These are phyloP conservation scores for Alternaria postmessia DNA, from an alignment of 2,329 filamentous ascomycete genomes.

Conservation along the genomic window DNA sequence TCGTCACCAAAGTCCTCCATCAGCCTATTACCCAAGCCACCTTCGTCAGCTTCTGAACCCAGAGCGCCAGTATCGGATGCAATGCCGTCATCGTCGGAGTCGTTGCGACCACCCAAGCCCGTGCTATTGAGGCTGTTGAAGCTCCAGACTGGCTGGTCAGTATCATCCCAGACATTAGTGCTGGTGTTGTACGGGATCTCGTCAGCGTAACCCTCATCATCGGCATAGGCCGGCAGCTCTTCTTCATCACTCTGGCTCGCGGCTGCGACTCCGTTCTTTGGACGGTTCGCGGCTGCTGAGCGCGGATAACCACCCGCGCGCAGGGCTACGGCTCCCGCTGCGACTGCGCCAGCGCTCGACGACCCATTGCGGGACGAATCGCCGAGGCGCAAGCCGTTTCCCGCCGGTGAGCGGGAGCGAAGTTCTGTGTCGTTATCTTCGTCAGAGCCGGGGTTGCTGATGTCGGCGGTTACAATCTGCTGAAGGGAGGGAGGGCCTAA, in stretches of 20 bases:
- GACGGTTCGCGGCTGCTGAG: conserved; percentile 44
- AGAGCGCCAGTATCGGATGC: conserved; percentile 11
- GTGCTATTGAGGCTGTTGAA: conserved; percentile 22
- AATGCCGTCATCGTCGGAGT: conserved; percentile 13
- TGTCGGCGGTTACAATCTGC: conserved; percentile 70
- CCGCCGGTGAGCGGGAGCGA: conserved; percentile 63
- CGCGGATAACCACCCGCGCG: conserved; percentile 46
- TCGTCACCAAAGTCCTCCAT: conserved; percentile 15
- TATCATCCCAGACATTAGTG: conserved; percentile 16
- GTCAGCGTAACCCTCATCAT: conserved; percentile 28
- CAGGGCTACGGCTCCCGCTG: conserved; percentile 64
- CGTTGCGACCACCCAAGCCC: conserved; percentile 16
- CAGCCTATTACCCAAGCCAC: conserved; percentile 9
- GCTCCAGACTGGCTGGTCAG: conserved; percentile 32
- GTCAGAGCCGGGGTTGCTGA: conserved; percentile 54
- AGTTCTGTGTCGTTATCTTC: conserved; percentile 50
- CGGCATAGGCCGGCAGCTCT: conserved; percentile 32
- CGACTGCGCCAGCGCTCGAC: conserved; percentile 87
- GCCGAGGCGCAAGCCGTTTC: conserved; percentile 89
- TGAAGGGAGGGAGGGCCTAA: conserved; percentile 82
- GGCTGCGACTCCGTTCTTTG: conserved; percentile 46
- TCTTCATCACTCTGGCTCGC: conserved; percentile 41
- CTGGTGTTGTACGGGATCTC: conserved; percentile 11
- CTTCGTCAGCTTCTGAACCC: conserved; percentile 8
- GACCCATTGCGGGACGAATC: conserved; percentile 88